A percentile compares a stretch with the other conserved stretches of the same genome.
Evolutionary conservation across 768 basidiomycete genomes (phyloP).

Genomic region (Podaxis pistillaris): DNA sequence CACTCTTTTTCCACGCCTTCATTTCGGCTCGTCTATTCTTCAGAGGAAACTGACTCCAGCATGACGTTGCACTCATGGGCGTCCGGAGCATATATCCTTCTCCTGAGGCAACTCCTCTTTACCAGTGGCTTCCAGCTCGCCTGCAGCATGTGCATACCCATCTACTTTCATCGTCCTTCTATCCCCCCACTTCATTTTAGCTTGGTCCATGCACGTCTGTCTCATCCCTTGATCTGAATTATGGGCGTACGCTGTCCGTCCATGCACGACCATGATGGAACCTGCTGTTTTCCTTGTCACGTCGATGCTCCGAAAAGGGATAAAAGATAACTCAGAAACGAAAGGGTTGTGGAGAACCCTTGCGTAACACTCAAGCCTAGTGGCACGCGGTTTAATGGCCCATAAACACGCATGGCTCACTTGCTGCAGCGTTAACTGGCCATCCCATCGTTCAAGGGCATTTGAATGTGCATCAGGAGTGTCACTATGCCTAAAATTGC

Average conservation of each 20-base stretch:
- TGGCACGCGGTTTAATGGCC: neutral
- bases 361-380: neutral
- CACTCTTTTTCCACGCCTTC: slow-evolving; percentile 1
- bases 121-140: neutral
- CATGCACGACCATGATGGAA: neutral
- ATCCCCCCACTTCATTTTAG: neutral
- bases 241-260: neutral
- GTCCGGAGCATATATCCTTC: neutral
- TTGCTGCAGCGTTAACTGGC: neutral
- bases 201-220: neutral
- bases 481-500: neutral
- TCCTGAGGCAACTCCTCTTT: neutral
- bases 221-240: neutral
- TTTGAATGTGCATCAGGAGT: neutral
- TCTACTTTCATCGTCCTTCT: neutral
- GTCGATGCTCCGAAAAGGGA: neutral
- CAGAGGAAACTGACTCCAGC: neutral
- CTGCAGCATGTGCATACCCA: neutral
- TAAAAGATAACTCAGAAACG: neutral
- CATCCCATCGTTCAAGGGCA: neutral
- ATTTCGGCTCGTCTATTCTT: slow-evolving; percentile 18
- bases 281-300: neutral
- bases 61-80: neutral
- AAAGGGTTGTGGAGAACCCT: neutral
- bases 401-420: neutral